phyloP scores from a whole-genome alignment of 768 basidiomycete genomes.

The Dacryopinax primogenitus region DNA sequence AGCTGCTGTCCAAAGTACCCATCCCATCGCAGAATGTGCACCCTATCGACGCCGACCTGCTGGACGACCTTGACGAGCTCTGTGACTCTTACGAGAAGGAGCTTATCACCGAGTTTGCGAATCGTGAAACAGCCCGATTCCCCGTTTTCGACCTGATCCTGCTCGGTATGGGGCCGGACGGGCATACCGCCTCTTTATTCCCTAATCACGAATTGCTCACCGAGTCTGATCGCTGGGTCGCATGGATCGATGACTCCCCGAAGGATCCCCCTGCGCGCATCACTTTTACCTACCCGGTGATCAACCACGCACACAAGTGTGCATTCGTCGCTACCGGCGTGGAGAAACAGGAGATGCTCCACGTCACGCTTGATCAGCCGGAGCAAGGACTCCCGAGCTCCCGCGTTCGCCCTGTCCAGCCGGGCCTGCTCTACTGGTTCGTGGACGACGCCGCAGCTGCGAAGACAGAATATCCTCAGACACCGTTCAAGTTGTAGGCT shows the following conservation, averaged over 20 bases:
- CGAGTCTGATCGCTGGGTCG: conserved; percentile 92
- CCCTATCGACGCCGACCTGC: conserved; percentile 53
- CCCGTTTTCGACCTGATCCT: conserved; percentile 96
- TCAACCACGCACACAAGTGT: conserved; percentile 76
- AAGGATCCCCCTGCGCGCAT: conserved; percentile 84
- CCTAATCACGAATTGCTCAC: conserved; percentile 73
- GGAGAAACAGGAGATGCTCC: conserved; percentile 65
- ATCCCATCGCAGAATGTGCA: conserved; percentile 70
- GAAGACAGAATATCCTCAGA: conserved; percentile 46
- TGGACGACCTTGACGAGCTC: conserved; percentile 68
- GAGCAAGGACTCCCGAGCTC: conserved; percentile 71
- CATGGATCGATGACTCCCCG: conserved; percentile 81
- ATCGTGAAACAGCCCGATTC: conserved; percentile 87
- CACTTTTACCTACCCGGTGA: conserved; percentile 83
- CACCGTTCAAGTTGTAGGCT: conserved; percentile 17
- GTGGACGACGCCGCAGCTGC: conserved; percentile 71
- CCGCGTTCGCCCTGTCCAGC: conserved; percentile 59
- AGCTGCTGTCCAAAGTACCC: conserved; percentile 71
- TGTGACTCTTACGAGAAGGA: conserved; percentile 66
- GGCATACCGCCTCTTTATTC: conserved; percentile 97
- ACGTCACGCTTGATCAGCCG: conserved; percentile 63
- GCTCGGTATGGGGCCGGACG: conserved; percentile 92
- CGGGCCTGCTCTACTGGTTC: conserved; percentile 91
- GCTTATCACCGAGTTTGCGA: conserved; percentile 83
- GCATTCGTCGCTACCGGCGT: conserved; percentile 82